Percentiles rank a stretch among this genome's conserved stretches.
Evolutionary conservation across 495 filamentous ascomycete genomes (phyloP).

Genomic region (Paragyromitra xinjiangensis): DNA sequence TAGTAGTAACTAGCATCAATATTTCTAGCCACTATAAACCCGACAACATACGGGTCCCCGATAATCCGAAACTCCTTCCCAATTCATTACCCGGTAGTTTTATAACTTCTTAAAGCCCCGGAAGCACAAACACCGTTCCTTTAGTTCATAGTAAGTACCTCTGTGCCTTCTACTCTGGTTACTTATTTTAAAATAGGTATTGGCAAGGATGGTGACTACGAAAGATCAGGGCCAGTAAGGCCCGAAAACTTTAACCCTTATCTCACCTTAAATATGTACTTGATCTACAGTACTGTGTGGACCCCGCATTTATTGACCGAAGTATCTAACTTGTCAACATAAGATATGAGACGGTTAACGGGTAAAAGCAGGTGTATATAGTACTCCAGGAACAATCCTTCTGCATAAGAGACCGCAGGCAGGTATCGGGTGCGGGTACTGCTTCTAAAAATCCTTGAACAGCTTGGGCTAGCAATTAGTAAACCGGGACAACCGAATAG

Average conservation of each 20-base stretch:
- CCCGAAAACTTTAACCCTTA: not conserved
- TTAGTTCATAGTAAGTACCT: not conserved
- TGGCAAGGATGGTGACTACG: not conserved
- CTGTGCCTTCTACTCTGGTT: not conserved
- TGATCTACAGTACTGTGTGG: not conserved
- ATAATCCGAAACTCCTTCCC: too few species aligned
- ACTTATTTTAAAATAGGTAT: too few species aligned
- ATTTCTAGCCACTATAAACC: not conserved
- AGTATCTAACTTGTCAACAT: not conserved
- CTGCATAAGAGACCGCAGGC: not conserved
- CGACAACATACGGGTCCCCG: not conserved
- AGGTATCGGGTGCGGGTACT: not conserved
- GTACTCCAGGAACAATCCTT: not conserved
- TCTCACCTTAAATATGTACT: not conserved
- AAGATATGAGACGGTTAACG: not conserved
- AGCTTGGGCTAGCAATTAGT: too few species aligned
- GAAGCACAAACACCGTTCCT: not conserved
- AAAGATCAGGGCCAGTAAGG: not conserved
- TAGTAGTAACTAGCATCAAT: not conserved
- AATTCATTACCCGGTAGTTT: not conserved
- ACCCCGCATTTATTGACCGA: not conserved
- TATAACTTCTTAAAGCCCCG: not conserved
- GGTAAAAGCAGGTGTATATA: not conserved
- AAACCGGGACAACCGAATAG: not conserved
- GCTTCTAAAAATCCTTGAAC: not conserved